These are phyloP conservation scores for Schizosaccharomyces octosporus DNA, from an alignment of 805 yeast genomes.

Conservation along the genomic window DNA sequence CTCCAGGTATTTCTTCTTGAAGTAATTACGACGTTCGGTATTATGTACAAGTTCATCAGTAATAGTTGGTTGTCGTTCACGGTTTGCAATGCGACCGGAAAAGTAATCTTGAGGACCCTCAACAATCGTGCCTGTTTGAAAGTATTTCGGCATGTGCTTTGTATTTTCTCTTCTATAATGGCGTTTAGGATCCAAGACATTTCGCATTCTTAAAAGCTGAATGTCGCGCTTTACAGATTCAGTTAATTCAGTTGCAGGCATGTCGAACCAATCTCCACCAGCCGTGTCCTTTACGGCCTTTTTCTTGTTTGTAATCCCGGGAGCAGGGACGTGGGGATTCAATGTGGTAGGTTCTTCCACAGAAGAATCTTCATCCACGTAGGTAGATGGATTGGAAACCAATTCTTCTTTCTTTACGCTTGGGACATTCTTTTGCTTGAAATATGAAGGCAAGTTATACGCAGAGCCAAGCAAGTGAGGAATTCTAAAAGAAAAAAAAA, in stretches of 20 bases:
- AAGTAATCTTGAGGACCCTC: conserved; percentile 63
- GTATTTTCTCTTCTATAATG: conserved; percentile 44
- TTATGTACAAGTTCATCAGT: conserved; percentile 67
- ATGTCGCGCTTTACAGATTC: conserved; percentile 53
- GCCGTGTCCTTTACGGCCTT: conserved; percentile 14
- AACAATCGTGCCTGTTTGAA: conserved; percentile 71
- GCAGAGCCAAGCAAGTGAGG: neutral
- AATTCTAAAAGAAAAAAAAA: neutral
- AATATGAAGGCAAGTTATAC: neutral
- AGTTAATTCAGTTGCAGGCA: conserved; percentile 56
- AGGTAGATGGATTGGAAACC: neutral
- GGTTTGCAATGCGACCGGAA: conserved; percentile 38
- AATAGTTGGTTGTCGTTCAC: conserved; percentile 51
- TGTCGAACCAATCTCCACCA: conserved; percentile 52
- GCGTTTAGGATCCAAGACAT: conserved; percentile 81
- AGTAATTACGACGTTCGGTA: conserved; percentile 41
- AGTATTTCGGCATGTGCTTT: conserved; percentile 42
- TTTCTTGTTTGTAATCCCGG: neutral
- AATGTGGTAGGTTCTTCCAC: neutral
- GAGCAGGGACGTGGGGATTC: neutral
- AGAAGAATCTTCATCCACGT: neutral
- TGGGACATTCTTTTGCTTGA: neutral
- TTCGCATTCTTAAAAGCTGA: conserved; percentile 56
- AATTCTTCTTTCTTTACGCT: neutral
- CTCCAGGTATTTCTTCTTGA: conserved; percentile 61